These are phyloP conservation scores for Diaporthe helianthi DNA, from an alignment of 2,329 filamentous ascomycete genomes.

Conservation along the genomic window DNA sequence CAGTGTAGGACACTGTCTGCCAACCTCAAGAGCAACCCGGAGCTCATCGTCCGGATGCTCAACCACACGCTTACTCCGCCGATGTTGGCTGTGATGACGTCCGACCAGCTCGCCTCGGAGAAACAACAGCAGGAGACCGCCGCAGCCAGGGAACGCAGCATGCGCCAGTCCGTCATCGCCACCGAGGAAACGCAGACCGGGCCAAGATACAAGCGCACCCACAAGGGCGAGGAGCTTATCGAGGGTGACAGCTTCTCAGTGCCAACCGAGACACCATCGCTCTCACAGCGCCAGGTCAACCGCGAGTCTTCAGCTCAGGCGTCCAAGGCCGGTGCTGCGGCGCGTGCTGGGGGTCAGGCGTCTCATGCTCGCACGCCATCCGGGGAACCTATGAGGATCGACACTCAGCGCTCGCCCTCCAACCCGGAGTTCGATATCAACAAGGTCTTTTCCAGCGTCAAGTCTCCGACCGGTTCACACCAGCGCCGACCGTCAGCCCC, in stretches of 20 bases:
- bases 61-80: slow-evolving; percentile 73
- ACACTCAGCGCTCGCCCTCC: slow-evolving; percentile 61
- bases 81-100: slow-evolving; percentile 85
- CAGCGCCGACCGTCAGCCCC: slow-evolving; percentile 58
- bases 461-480: slow-evolving; percentile 68
- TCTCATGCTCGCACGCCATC: slow-evolving; percentile 34
- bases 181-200: slow-evolving; percentile 68
- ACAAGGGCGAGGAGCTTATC: slow-evolving; percentile 93
- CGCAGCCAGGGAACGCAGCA: slow-evolving; percentile 77
- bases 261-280: slow-evolving; percentile 47
- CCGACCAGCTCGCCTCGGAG: slow-evolving; percentile 89
- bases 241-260: slow-evolving; percentile 69
- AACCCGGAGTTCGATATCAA: slow-evolving; percentile 78
- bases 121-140: slow-evolving; percentile 82
- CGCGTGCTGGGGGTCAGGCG: slow-evolving; percentile 13
- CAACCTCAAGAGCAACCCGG: slow-evolving; percentile 88
- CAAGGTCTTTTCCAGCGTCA: slow-evolving; percentile 83
- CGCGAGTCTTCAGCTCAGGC: slow-evolving; percentile 38
- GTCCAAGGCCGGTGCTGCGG: slow-evolving; percentile 18
- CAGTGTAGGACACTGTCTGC: slow-evolving; percentile 80
- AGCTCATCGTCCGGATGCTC: slow-evolving; percentile 79
- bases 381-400: slow-evolving; percentile 48
- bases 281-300: slow-evolving; percentile 45
- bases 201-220: slow-evolving; percentile 83
- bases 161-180: slow-evolving; percentile 85